Percentiles rank a stretch among this genome's conserved stretches.
Evolutionary conservation across 164 flowering plant species (phyloP).

Genomic region (Magnolia officinalis): DNA sequence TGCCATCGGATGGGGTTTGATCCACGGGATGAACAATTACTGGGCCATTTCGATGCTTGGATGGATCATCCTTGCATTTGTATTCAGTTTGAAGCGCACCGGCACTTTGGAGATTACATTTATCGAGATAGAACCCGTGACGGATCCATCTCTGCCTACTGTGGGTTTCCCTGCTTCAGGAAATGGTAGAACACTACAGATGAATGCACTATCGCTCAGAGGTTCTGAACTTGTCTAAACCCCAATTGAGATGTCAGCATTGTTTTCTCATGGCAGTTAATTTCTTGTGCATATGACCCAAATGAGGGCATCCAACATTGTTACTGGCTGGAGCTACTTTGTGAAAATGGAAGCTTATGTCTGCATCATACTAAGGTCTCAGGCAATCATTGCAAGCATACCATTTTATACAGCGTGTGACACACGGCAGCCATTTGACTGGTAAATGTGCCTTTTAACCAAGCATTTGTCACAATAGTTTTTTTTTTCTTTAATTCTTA

Average conservation of each 20-base stretch:
- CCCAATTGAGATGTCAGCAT: constrained; percentile 44
- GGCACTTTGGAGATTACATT: constrained; percentile 69
- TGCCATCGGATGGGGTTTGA: constrained; percentile 87
- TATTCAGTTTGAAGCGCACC: constrained; percentile 77
- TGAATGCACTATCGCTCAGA: constrained; percentile 49
- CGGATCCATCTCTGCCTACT: constrained; percentile 77
- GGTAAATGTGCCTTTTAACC: background rate
- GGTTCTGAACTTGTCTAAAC: constrained; percentile 67
- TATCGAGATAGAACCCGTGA: constrained; percentile 79
- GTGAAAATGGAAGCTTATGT: background rate
- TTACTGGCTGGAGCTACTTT: background rate
- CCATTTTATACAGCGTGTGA: background rate
- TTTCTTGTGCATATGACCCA: constrained; percentile 41
- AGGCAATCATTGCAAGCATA: background rate
- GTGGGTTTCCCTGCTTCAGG: constrained; percentile 68
- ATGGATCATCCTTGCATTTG: constrained; percentile 69
- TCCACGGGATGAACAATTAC: constrained; percentile 91
- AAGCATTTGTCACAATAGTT: no score
- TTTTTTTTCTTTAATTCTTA: no score
- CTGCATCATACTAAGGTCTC: background rate
- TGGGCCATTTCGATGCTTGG: constrained; percentile 95
- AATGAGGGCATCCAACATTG: background rate
- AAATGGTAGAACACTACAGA: constrained; percentile 68
- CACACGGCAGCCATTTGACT: background rate
- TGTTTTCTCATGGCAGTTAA: constrained; percentile 78